phyloP scores from a whole-genome alignment of 352 stramenopile genomes.

The Thraustotheca clavata region DNA sequence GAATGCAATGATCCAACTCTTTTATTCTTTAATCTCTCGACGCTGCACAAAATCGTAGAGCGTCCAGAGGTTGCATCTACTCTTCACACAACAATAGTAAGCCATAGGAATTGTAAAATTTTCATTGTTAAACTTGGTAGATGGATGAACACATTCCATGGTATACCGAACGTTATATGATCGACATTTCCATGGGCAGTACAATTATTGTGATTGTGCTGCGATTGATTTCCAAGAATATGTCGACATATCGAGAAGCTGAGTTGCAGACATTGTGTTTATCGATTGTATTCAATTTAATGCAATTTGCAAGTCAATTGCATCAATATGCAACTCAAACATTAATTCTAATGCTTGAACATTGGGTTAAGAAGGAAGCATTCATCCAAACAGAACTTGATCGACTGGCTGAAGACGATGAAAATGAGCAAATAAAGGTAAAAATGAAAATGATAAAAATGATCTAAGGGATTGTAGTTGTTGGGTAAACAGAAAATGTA shows the following conservation, averaged over 20 bases:
- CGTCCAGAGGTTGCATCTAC: conserved; percentile 46
- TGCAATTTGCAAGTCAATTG: conserved; percentile 56
- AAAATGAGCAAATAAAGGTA: conserved; percentile 31
- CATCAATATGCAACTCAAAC: conserved; percentile 66
- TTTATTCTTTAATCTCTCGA: conserved; percentile 66
- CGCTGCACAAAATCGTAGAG: conserved; percentile 59
- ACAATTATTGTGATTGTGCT: conserved; percentile 73
- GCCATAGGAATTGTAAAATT: not conserved
- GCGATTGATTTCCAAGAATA: conserved; percentile 65
- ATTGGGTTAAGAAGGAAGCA: conserved; percentile 66
- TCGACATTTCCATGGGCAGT: conserved; percentile 62
- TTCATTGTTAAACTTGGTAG: not conserved
- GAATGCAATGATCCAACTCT: conserved; percentile 47
- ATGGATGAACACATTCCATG: conserved; percentile 53
- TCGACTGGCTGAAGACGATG: not conserved
- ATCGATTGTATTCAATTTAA: conserved; percentile 60
- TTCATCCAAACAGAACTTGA: conserved; percentile 48
- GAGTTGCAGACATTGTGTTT: conserved; percentile 75
- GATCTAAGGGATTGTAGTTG: too few species aligned
- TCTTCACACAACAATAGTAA: conserved; percentile 43
- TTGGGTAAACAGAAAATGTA: conserved; percentile 32
- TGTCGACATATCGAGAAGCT: conserved; percentile 69
- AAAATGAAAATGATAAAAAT: too few species aligned
- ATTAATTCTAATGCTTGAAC: conserved; percentile 55
- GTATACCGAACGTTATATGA: conserved; percentile 73